These are phyloP conservation scores for Sclerotinia trifoliorum DNA, from an alignment of 2,329 filamentous ascomycete genomes.

Conservation along the genomic window DNA sequence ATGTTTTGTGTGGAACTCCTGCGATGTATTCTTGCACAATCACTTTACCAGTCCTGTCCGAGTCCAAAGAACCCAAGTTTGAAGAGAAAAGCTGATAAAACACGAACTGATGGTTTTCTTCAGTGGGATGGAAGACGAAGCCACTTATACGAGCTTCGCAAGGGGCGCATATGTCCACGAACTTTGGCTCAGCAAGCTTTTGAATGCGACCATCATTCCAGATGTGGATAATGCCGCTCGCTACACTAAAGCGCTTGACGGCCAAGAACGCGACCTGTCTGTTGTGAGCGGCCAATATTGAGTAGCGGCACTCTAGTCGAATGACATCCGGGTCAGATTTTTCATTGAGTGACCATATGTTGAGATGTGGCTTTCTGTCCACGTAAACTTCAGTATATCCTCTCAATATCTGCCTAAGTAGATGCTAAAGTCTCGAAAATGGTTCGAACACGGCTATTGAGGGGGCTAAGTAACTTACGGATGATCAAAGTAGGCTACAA, in stretches of 20 bases:
- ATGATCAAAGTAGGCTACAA: constrained; percentile 3
- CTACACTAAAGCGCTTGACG: neutral
- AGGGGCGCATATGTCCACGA: neutral
- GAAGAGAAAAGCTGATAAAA: neutral
- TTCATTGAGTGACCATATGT: constrained; percentile 13
- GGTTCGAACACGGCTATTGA: neutral
- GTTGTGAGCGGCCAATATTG: neutral
- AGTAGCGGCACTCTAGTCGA: neutral
- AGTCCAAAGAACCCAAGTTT: neutral
- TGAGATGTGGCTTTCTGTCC: constrained; percentile 14
- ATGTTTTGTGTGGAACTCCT: neutral
- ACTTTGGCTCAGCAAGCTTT: neutral
- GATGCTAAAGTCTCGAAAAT: neutral
- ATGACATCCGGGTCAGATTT: constrained; percentile 4
- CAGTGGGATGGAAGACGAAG: constrained; percentile 12
- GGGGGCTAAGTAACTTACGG: constrained; percentile 8
- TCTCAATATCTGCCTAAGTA: neutral
- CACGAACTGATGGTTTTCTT: constrained; percentile 5
- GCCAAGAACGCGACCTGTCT: constrained; percentile 2
- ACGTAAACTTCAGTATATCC: neutral
- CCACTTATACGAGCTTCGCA: neutral
- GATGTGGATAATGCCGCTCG: neutral
- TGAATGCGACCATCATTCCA: neutral
- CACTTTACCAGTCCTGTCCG: neutral
- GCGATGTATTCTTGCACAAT: neutral